Evolutionary conservation across 192 early-diverging fungal species (phyloP).

Genomic region (Phycomyces nitens): DNA sequence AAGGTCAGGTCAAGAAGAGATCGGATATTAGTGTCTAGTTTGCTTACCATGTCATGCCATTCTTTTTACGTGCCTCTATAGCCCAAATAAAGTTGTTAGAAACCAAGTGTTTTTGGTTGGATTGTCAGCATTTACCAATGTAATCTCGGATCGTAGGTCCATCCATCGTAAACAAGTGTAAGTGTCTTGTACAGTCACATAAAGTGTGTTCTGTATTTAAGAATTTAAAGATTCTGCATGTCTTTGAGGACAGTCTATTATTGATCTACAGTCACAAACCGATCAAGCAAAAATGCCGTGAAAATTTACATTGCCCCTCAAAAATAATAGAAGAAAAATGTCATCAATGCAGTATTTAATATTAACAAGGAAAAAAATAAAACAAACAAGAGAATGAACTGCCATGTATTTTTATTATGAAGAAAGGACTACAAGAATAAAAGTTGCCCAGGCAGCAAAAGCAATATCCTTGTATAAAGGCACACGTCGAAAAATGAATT

Average conservation of each 20-base stretch:
- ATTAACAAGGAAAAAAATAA: not conserved
- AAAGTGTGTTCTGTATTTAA: not conserved
- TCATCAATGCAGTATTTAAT: no score
- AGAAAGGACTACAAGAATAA: no score
- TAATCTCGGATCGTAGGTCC: conserved; percentile 25
- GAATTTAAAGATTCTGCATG: not conserved
- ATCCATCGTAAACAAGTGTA: not conserved
- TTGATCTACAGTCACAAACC: not conserved
- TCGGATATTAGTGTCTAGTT: not conserved
- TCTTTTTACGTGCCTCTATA: conserved; percentile 24
- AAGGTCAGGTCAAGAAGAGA: not conserved
- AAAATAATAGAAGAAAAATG: no score
- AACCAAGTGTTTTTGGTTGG: not conserved
- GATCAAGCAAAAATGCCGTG: not conserved
- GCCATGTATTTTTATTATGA: not conserved
- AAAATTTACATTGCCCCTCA: no score
- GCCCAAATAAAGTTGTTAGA: no score
- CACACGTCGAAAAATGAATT: no score
- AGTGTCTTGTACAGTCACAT: no score
- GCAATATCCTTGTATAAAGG: no score
- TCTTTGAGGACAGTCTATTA: no score
- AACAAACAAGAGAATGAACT: not conserved
- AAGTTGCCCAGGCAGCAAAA: no score
- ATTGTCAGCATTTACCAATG: conserved; percentile 11
- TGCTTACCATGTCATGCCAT: conserved; percentile 25